phyloP scores from a whole-genome alignment of 805 yeast genomes.

The Metschnikowia matae region DNA sequence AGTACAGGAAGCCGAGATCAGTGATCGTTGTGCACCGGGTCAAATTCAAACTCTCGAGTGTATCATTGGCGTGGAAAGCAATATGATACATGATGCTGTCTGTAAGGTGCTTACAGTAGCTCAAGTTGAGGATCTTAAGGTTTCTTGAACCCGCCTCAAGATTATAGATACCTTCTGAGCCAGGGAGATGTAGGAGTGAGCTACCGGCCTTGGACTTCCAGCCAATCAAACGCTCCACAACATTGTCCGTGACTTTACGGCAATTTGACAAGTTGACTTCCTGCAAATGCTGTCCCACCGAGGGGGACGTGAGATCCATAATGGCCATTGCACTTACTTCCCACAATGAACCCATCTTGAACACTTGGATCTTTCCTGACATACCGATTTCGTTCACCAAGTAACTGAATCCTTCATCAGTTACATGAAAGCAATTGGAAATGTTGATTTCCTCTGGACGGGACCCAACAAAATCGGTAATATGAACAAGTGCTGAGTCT shows the following conservation, averaged over 20 bases:
- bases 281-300: conserved; percentile 55
- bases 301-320: conserved; percentile 68
- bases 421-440: conserved; percentile 71
- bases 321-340: conserved; percentile 77
- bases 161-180: conserved; percentile 12
- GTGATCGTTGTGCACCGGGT: conserved; percentile 78
- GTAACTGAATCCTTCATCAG: conserved; percentile 70
- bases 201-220: conserved; percentile 24
- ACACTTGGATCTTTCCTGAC: conserved; percentile 49
- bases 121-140: conserved; percentile 49
- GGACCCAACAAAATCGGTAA: conserved; percentile 67
- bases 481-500: conserved; percentile 53
- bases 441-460: conserved; percentile 59
- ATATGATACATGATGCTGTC: conserved; percentile 64
- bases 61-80: conserved; percentile 52
- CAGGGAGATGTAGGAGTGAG: conserved; percentile 7
- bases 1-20: conserved; percentile 64
- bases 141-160: conserved; percentile 54
- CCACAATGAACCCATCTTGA: conserved; percentile 70
- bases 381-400: conserved; percentile 70
- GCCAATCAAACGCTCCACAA: conserved; percentile 65
- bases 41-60: conserved; percentile 54
- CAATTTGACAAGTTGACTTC: conserved; percentile 69
- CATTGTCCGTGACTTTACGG: conserved; percentile 67
- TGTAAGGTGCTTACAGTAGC: conserved; percentile 75